These are phyloP conservation scores for Eimeria praecox DNA, from an alignment of 169 alveolate species.

Conservation along the genomic window DNA sequence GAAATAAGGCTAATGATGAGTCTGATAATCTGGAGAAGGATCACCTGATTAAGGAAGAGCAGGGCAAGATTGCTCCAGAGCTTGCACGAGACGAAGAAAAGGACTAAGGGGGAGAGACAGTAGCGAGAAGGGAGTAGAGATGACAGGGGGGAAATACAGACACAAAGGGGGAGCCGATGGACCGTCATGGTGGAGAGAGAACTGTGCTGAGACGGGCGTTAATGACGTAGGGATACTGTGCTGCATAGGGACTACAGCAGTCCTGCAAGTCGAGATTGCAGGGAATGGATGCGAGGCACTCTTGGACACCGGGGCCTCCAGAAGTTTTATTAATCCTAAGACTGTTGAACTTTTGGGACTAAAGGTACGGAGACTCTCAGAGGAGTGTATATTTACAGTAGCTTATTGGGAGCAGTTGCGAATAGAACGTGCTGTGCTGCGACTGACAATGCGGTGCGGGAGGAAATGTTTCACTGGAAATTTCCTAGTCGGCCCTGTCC, in stretches of 20 bases:
- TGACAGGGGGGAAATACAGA: not conserved
- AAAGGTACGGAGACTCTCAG: too few species aligned
- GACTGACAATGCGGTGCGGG: not conserved
- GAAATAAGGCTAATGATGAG: not conserved
- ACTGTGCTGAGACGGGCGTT: not conserved
- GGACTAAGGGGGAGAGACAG: too few species aligned
- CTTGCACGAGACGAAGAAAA: not conserved
- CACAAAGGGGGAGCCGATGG: not conserved
- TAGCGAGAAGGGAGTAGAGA: not conserved
- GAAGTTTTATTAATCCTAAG: too few species aligned
- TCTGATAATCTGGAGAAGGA: not conserved
- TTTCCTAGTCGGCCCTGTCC: not conserved
- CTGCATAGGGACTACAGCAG: not conserved
- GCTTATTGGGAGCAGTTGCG: too few species aligned
- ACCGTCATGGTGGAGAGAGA: not conserved
- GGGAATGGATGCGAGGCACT: not conserved
- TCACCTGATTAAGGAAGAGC: not conserved
- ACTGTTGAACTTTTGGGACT: too few species aligned
- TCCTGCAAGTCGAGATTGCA: not conserved
- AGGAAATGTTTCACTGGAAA: not conserved
- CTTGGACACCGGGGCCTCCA: not conserved
- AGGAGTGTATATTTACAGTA: too few species aligned
- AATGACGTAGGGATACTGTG: not conserved
- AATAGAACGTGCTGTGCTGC: too few species aligned
- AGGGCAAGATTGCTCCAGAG: not conserved